These are phyloP conservation scores for Musa acuminata DNA, from an alignment of 176 grass and related monocot genomes.

Conservation along the genomic window DNA sequence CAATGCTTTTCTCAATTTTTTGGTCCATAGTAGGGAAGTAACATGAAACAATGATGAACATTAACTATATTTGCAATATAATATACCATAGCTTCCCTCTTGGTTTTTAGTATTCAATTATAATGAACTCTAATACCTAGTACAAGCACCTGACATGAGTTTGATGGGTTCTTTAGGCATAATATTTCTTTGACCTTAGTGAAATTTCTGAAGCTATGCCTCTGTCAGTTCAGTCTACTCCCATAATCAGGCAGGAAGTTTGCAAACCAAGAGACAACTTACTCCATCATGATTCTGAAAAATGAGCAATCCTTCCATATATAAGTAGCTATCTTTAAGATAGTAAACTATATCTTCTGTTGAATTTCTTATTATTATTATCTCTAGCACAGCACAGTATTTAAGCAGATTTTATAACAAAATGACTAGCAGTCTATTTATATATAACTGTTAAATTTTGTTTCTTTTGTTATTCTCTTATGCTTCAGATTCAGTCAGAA, in stretches of 20 bases:
- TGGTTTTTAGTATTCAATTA: neutral
- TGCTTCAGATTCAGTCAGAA: no score
- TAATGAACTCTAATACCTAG: neutral
- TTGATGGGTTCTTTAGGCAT: neutral
- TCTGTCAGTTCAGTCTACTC: neutral
- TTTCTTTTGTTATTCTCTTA: no score
- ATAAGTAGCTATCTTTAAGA: neutral
- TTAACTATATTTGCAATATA: neutral
- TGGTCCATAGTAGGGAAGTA: no score
- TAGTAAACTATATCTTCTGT: neutral
- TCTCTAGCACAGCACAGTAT: neutral
- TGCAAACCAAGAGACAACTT: neutral
- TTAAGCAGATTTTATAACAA: neutral
- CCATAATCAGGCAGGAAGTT: neutral
- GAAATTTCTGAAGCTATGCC: no score
- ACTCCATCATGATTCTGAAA: neutral
- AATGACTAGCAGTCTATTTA: neutral
- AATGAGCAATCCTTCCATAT: neutral
- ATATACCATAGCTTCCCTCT: neutral
- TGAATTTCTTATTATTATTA: neutral
- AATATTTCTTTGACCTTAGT: neutral
- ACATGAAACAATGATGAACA: neutral
- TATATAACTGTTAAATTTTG: no score
- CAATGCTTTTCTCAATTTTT: no score
- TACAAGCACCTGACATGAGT: neutral